phyloP scores from a whole-genome alignment of 371 early-diverging fungal species.

The Quaeritorhiza haematococci region DNA sequence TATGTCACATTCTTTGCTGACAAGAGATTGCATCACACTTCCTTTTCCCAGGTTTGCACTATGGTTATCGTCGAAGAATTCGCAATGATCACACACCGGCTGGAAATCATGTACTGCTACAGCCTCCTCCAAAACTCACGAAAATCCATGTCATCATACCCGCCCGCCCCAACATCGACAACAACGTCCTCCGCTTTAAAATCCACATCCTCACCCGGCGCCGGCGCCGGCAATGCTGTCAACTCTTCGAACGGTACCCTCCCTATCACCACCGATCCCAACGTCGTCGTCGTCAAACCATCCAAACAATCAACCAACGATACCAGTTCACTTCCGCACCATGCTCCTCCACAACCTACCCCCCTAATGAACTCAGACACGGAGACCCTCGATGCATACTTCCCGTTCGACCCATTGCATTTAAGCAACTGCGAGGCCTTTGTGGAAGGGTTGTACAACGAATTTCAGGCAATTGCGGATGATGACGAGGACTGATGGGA shows the following conservation, averaged over 20 bases:
- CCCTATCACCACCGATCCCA: not conserved
- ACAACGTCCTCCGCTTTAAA: slow-evolving; percentile 31
- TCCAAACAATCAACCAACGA: slow-evolving; percentile 7
- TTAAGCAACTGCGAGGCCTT: slow-evolving; percentile 51
- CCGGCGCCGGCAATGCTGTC: not conserved
- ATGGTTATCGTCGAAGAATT: slow-evolving; percentile 79
- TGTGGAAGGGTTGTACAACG: slow-evolving; percentile 22
- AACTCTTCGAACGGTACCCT: not conserved
- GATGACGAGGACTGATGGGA: too few relatives aligned
- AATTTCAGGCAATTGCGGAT: too few relatives aligned
- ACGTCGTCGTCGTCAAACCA: slow-evolving; percentile 8
- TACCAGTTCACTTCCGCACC: slow-evolving; percentile 14
- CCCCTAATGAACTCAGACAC: slow-evolving; percentile 17
- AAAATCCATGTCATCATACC: slow-evolving; percentile 14
- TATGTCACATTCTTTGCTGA: not conserved
- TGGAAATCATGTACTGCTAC: slow-evolving; percentile 83
- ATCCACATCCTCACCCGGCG: not conserved
- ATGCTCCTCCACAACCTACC: too few relatives aligned
- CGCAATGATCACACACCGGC: slow-evolving; percentile 67
- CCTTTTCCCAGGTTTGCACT: slow-evolving; percentile 56
- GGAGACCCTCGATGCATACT: slow-evolving; percentile 73
- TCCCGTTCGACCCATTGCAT: slow-evolving; percentile 92
- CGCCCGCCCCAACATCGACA: not conserved
- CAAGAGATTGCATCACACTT: not conserved
- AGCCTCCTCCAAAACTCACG: slow-evolving; percentile 68